phyloP scores from a whole-genome alignment of 768 basidiomycete genomes.

The Solioccasus polychromus region DNA sequence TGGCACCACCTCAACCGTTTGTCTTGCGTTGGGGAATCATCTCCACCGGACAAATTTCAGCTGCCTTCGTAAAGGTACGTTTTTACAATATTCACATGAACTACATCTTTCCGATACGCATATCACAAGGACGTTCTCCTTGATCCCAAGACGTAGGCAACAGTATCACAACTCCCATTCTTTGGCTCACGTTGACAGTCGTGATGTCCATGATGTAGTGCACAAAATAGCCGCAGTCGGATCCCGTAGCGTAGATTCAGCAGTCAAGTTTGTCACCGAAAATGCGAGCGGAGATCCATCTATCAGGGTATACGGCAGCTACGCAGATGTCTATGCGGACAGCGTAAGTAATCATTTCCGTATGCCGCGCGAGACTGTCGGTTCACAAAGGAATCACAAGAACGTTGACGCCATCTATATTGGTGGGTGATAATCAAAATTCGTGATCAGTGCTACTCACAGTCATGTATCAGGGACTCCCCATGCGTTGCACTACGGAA shows the following conservation, averaged over 20 bases:
- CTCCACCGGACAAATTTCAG: slow-evolving; percentile 74
- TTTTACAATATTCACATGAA: background rate
- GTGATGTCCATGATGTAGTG: slow-evolving; percentile 58
- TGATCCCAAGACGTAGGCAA: slow-evolving; percentile 67
- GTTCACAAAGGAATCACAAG: slow-evolving; percentile 30
- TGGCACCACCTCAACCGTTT: slow-evolving; percentile 33
- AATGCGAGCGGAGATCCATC: slow-evolving; percentile 47
- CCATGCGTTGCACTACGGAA: slow-evolving; percentile 79
- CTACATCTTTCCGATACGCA: background rate
- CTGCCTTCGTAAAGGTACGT: slow-evolving; percentile 61
- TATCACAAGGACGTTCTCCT: slow-evolving; percentile 62
- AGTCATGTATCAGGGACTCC: slow-evolving; percentile 60
- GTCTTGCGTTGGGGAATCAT: slow-evolving; percentile 83
- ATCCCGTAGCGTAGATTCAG: slow-evolving; percentile 67
- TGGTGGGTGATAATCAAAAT: slow-evolving; percentile 38
- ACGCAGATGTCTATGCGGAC: slow-evolving; percentile 72
- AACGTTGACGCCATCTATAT: slow-evolving; percentile 78
- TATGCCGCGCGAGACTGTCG: background rate
- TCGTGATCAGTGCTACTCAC: slow-evolving; percentile 1
- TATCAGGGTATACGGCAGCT: slow-evolving; percentile 69
- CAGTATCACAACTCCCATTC: slow-evolving; percentile 8
- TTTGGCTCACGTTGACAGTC: slow-evolving; percentile 38
- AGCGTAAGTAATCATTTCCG: slow-evolving; percentile 40
- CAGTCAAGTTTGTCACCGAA: slow-evolving; percentile 62
- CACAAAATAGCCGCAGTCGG: slow-evolving; percentile 77